Evolutionary conservation across 257 asterid genomes (phyloP).

Genomic region (Nicotiana noctiflora): DNA sequence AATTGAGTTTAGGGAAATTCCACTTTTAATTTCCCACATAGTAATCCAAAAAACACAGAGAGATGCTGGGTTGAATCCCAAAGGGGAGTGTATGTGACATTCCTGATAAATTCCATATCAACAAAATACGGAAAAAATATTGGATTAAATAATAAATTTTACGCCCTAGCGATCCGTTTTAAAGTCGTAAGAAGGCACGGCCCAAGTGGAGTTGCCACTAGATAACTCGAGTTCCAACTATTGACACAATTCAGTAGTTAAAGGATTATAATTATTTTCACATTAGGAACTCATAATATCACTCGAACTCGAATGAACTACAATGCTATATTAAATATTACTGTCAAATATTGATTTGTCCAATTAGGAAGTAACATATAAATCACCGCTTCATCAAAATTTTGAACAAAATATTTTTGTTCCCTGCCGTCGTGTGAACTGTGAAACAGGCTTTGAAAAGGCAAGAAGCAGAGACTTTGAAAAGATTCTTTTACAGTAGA

Average conservation of each 20-base stretch:
- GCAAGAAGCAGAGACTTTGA: neutral
- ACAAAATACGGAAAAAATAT: no score
- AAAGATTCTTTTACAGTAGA: neutral
- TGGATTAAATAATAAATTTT: no score
- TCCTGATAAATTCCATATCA: no score
- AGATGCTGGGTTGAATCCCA: no score
- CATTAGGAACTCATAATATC: neutral
- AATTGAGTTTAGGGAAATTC: no score
- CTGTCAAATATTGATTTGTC: neutral
- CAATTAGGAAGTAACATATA: neutral
- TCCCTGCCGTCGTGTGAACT: neutral
- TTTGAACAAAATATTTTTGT: neutral
- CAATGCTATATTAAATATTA: no score
- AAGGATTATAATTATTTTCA: neutral
- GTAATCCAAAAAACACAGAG: no score
- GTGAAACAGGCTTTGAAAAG: neutral
- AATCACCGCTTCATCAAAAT: neutral
- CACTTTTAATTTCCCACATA: no score
- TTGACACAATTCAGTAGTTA: neutral
- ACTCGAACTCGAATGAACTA: neutral
- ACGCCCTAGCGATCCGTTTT: accelerated
- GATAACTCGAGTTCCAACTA: no score
- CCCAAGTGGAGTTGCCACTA: no score
- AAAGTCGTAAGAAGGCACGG: no score
- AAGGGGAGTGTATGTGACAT: no score